Evolutionary conservation across 2,329 filamentous ascomycete genomes (phyloP), one percentile per base, ranked within the genome.

Genomic region (Colletotrichum horii): DNA sequence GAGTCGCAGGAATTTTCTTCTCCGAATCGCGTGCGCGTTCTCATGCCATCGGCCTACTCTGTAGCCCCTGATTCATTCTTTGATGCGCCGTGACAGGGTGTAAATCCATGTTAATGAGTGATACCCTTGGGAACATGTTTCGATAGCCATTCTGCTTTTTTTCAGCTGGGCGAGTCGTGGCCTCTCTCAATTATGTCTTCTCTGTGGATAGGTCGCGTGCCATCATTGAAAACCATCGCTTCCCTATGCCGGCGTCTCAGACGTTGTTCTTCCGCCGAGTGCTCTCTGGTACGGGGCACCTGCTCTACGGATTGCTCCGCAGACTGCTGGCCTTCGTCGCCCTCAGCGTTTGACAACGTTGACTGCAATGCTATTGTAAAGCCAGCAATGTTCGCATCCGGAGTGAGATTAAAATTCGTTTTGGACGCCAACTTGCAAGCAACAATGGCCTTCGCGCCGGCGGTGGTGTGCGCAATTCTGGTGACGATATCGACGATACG

Each of bases 201-300:
- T 77, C 92, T 91, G 6, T 91, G 92, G 60, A 98, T 83, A 2
- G 94, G 94, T 36, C 93, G 89, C 26, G 91, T 95, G n/a, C 95
- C 94, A 80, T 98, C 95, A 80, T 96, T 96, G 72, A 98, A 87
- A 24, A 98, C 96, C 91, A 98, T 96, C 6, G 95, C 96, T 85
- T 98, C 95, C 78, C 96, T 90, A 81, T 96, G 91, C 66, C 95
- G 90, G 78, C 96, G 90, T 75, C 95, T 88, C 76, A 96, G 87
- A 69, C 93, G 91, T 80, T 94, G 93, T 82, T 96, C 94, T 81
- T 92, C 92, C 8, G 85, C 87, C 75, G 88, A 92, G 81, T 91
- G 90, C 73, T 91, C 90, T 75, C 88, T 79, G 3, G 83, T 81
- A 43, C 85, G 80, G 14, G 84, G 83, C 61, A 85, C 80, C 69